Base-by-base conservation (phyloP, 352 stramenopile genomes). In the Globisporangium yorkense region DNA sequence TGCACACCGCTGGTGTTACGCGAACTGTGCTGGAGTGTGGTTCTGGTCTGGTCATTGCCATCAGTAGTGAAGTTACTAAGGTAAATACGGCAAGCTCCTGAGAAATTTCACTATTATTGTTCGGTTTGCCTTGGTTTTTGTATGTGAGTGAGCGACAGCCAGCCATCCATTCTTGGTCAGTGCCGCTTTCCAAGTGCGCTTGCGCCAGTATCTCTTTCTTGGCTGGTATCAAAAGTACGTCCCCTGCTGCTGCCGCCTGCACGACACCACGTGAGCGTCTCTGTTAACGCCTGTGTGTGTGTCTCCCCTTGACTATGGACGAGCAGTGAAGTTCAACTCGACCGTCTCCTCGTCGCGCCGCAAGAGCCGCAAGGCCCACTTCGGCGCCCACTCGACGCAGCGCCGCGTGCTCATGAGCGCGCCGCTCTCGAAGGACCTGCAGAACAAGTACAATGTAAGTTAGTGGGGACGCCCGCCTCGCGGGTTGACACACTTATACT, bases 281-380 rank as follows among this genome's bases (percentile, higher is more conserved):
- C 24, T 27, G 24, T 27, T 27, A 27, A 27, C 24, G 24, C 24
- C 24, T 16, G 59, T 48, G 33, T 12, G 37, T 13, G 20, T 39
- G 18, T 5, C 16, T n/a, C 10, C n/a, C 43, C 5, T 6, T 13
- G 16, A 10, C 40, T 35, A 69, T 39, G 33, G 8, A 9, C 33
- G 33, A 39, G 8, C 69, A 93, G 82, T 95, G 88, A 97, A 97
- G 77, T 96, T 96, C 79, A 97, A 96, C 83, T 89, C 87, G 68
- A 94, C 92, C 67, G 87, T 96, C 53, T 93, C 89, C 65, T 97
- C 89, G 65, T 98, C 92, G 71, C 95, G 97, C 72, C 92, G 97
- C 65, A 99, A 99, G 93, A 90, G 72, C 73, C 96, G 97, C 67
- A 99, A 99, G 96, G 97, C 97, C 60, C 97, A 99, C 86, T 99